Evolutionary conservation across 2,329 filamentous ascomycete genomes (phyloP), one percentile per base, ranked within the genome.

Genomic region (Talaromyces sp.): DNA sequence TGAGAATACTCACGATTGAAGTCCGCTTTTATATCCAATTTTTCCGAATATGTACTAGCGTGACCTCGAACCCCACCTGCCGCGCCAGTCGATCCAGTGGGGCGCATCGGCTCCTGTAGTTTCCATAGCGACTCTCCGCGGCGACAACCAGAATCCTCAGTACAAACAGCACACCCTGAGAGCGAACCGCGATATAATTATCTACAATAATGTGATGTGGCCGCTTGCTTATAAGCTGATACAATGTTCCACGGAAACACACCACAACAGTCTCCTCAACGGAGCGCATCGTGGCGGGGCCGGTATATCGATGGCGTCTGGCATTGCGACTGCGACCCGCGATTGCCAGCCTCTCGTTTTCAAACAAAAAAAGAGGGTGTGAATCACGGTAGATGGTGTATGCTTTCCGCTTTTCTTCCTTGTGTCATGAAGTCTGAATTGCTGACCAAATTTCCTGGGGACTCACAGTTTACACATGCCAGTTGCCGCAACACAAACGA

Each of bases 341-440:
- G 81, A 22, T 74, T 82, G 2, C 82, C 81, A 19, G 84, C 84
- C 2, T 75, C 79, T 28, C 82, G 81, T 58, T 82, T 85, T 63
- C 78, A 84, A 66, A 81, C 81, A 1, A 86, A 84, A 69, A 88
- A 87, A 63, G 78, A 81, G 32, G 80, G 81, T 11, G 71, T 72
- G 52, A 87, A 87, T 65, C 76, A 85, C 62, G 84, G 84, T 11
- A 73, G 79, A 66, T 84, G 80, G 78, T 85, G 78, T 80, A 73
- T 56, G 73, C 70, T 5, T 25, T 52, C 8, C n/a, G 5, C 49
- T 17, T 33, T 30, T n/a, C 11, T 22, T 10, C 2, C 9, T 33
- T 2, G 5, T 44, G 11, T 17, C 33, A n/a, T 30, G 49, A 15
- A 15, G 17, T 39, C 30, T n/a, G 44, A 25, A 47, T 47, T 4